phyloP scores from a whole-genome alignment of 2,329 filamentous ascomycete genomes.

The Penicillium sclerotigenum region DNA sequence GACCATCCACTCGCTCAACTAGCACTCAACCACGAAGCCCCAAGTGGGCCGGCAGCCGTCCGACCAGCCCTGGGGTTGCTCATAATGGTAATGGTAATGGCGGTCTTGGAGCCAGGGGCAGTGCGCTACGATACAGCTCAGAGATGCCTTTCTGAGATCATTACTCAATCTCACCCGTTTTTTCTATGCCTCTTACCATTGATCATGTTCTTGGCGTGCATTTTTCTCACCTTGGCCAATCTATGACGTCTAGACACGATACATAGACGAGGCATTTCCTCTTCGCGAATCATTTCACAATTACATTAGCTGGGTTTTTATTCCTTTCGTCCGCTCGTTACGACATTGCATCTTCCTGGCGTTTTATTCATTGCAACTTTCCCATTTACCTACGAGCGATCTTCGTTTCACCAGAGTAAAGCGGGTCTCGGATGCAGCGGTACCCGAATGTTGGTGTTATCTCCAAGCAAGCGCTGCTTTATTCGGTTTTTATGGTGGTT shows the following conservation, averaged over 20 bases:
- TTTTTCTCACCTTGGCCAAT: neutral
- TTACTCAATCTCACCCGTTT: neutral
- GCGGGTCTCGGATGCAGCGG: neutral
- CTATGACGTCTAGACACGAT: slow-evolving; percentile 11
- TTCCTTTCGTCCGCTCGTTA: slow-evolving; percentile 4
- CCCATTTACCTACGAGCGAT: slow-evolving; percentile 2
- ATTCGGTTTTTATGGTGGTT: neutral
- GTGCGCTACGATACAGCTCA: slow-evolving; percentile 40
- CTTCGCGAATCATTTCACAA: neutral
- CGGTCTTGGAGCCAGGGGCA: slow-evolving; percentile 32
- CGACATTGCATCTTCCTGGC: slow-evolving; percentile 17
- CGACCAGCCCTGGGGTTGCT: slow-evolving; percentile 39
- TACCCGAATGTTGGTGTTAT: neutral
- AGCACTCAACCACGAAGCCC: slow-evolving; percentile 45
- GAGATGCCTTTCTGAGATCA: slow-evolving; percentile 30
- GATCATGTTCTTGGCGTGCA: neutral
- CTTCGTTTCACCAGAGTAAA: neutral
- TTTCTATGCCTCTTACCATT: neutral
- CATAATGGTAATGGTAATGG: slow-evolving; percentile 34
- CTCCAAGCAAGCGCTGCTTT: neutral
- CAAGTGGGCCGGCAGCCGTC: slow-evolving; percentile 40
- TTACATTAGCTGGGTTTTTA: neutral
- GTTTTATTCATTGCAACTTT: slow-evolving; percentile 8
- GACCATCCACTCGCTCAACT: slow-evolving; percentile 42
- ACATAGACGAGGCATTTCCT: neutral